Evolutionary conservation across 2,329 filamentous ascomycete species (phyloP).

Genomic region (Claviceps sp.): DNA sequence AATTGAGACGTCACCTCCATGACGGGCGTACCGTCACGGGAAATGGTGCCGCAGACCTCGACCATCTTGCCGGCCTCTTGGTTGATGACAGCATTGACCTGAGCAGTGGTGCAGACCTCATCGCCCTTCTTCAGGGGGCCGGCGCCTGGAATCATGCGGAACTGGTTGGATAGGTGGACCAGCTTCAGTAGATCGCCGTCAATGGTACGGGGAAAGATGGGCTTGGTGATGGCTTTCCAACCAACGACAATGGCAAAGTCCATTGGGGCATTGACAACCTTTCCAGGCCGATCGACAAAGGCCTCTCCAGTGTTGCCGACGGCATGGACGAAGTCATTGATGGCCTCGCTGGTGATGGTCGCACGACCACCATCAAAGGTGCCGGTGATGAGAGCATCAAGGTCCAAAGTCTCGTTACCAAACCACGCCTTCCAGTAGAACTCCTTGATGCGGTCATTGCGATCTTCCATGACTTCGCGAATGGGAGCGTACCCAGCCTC

Average conservation of each 20-base stretch:
- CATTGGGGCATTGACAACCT: conserved; percentile 92
- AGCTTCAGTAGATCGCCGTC: conserved; percentile 93
- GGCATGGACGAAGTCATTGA: conserved; percentile 98
- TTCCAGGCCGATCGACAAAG: conserved; percentile 89
- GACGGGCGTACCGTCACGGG: conserved; percentile 66
- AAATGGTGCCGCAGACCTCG: conserved; percentile 96
- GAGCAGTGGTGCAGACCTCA: conserved; percentile 79
- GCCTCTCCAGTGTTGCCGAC: conserved; percentile 96
- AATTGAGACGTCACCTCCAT: conserved; percentile 99
- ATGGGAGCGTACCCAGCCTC: conserved; percentile 97
- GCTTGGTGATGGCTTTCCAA: conserved; percentile 98
- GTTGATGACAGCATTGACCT: conserved; percentile 96
- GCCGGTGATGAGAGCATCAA: conserved; percentile 73
- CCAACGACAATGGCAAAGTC: conserved; percentile 97
- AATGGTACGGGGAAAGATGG: conserved; percentile 92
- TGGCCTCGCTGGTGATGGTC: conserved; percentile 78
- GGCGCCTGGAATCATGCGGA: conserved; percentile 95
- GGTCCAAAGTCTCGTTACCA: conserved; percentile 68
- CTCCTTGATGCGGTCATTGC: conserved; percentile 97
- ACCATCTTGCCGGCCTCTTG: conserved; percentile 99
- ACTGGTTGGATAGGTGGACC: conserved; percentile 91
- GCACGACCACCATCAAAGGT: conserved; percentile 82
- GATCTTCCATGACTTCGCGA: conserved; percentile 85
- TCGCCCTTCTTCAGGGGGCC: conserved; percentile 94
- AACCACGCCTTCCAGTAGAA: conserved; percentile 99